Base-by-base conservation (phyloP, 176 grass and related monocot species). In the Miscanthus lutarioriparius region DNA sequence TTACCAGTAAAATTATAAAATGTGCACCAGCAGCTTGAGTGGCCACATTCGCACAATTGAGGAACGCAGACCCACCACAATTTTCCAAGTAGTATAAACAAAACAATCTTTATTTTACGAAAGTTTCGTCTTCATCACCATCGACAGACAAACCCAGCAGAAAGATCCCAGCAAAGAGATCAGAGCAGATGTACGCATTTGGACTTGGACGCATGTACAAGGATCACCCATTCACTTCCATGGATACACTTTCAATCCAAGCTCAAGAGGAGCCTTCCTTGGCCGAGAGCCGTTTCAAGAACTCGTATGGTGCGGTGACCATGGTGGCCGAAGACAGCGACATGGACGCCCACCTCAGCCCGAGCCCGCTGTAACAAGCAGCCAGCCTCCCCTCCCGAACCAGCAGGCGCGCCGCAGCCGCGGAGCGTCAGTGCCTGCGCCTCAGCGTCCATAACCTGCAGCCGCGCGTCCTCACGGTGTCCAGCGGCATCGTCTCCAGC, bases 381-480 rank as follows among this genome's bases (percentile, higher is more conserved):
- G 64, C 78, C 94, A 91, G 94, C 0, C 96, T 93, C 0, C 93
- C 96, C 58, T 94, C 93, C 76, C 84, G 88, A 33, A 98, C 33
- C 36, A 98, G 82, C 1, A 78, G 83, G 33, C 88, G 88, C 72
- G 92, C 84, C 45, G 92, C 93, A 70, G 80, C 87, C 19, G 80
- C 84, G 22, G n/a, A 95, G 70, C 16, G 93, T 89, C 53, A 44
- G 74, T 28, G 38, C 22, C 22, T n/a, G 38, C 22, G 67, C 86
- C 1, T 78, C 89, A 4, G 83, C 56, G 19, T 90, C 96, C 87
- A 95, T 90, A n/a, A 98, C 96, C 83, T 98, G 96, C n/a, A 98
- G 87, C 33, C 96, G 85, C n/a, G n/a, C 65, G 93, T 98, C 91
- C 92, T 98, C 65, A 98, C 79, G 6, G 96, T 98, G 90, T 98